Evolutionary conservation across 352 stramenopile species (phyloP).

Genomic region (Bremia lactucae): DNA sequence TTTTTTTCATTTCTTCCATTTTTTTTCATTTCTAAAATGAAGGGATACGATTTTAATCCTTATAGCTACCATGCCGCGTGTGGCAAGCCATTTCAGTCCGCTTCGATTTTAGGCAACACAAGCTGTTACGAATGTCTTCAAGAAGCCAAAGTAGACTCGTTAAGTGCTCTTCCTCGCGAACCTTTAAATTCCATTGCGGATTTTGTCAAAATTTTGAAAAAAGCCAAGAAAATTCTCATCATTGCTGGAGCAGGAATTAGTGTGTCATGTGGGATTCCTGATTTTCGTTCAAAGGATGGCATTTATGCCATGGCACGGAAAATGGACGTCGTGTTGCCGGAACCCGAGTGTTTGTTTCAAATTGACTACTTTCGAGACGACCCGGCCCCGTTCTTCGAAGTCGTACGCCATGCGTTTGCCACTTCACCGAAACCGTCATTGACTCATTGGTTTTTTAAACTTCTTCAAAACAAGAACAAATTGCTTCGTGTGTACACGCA

Average conservation of each 20-base stretch:
- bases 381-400: constrained; percentile 93
- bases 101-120: constrained; percentile 59
- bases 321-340: constrained; percentile 84
- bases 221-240: constrained; percentile 83
- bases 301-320: constrained; percentile 78
- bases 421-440: constrained; percentile 75
- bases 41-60: not conserved
- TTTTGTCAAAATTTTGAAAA: constrained; percentile 59
- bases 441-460: constrained; percentile 92
- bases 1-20: not conserved
- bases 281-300: constrained; percentile 92
- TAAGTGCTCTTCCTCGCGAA: constrained; percentile 21
- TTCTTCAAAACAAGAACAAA: constrained; percentile 87
- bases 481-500: constrained; percentile 93
- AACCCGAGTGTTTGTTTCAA: constrained; percentile 97
- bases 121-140: constrained; percentile 72
- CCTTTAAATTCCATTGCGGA: constrained; percentile 40
- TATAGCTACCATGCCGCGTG: constrained; percentile 41
- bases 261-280: constrained; percentile 95
- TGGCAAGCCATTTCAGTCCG: constrained; percentile 37
- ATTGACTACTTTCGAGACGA: constrained; percentile 94
- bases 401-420: constrained; percentile 80
- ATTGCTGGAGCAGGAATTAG: constrained; percentile 90
- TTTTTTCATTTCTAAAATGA: not conserved
- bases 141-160: constrained; percentile 21